Evolutionary conservation across 1,284 basidiomycete genomes (phyloP).

Genomic region (Ustilago trichophora): DNA sequence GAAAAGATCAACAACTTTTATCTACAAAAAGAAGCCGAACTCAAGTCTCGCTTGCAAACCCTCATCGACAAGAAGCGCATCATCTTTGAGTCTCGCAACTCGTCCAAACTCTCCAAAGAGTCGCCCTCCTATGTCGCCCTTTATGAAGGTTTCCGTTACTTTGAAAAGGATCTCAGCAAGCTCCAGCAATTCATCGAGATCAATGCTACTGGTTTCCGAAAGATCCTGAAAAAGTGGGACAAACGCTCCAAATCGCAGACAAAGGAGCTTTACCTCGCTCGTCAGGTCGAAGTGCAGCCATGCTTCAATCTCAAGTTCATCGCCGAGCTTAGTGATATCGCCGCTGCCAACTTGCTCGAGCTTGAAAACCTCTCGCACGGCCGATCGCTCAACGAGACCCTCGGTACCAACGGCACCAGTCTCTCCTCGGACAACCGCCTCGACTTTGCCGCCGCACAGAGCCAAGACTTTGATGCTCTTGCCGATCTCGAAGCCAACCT

Average conservation of each 20-base stretch:
- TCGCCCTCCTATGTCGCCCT: conserved; percentile 71
- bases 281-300: conserved; percentile 95
- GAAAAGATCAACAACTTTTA: conserved; percentile 99
- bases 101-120: conserved; percentile 56
- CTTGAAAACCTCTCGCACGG: conserved; percentile 75
- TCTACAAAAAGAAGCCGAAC: conserved; percentile 94
- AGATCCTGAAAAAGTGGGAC: conserved; percentile 99
- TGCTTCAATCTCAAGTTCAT: conserved; percentile 88
- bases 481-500: conserved; percentile 62
- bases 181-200: conserved; percentile 97
- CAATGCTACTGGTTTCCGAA: conserved; percentile 95
- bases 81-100: conserved; percentile 46
- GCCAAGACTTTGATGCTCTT: conserved; percentile 55
- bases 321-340: conserved; percentile 92
- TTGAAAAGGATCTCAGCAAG: conserved; percentile 95
- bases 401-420: conserved; percentile 29
- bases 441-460: conserved; percentile 61
- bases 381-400: conserved; percentile 25
- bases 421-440: conserved; percentile 56
- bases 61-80: conserved; percentile 90
- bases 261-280: conserved; percentile 93
- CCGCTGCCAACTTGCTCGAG: conserved; percentile 90
- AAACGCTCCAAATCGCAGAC: conserved; percentile 93
- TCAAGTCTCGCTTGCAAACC: conserved; percentile 86
- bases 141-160: conserved; percentile 92